Base-by-base conservation (phyloP, 225 moss, liverwort and hornwort species). In the Neckera pumila region DNA sequence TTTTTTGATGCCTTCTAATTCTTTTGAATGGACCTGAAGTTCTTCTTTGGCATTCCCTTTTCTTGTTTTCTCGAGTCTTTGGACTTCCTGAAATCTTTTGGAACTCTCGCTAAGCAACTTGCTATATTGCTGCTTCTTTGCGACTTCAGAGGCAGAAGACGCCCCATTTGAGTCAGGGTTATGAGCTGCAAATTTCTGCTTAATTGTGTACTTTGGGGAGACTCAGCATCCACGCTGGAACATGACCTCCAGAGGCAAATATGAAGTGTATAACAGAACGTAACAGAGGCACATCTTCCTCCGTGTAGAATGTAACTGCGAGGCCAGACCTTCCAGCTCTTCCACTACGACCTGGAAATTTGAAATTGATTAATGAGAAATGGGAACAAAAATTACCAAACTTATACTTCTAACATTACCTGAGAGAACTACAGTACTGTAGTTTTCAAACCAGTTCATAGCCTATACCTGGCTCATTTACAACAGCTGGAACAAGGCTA, bases 301-400 rank as follows among this genome's bases (percentile, higher is more conserved):
- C 97, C 3, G 96, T 94, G 53, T 96, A 96, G 45, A 99, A 91
- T 11, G 97, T 97, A 9, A 97, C 90, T 53, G 97, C 96, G 62
- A 95, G 90, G 73, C 98, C 98, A 36, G 88, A 90, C 84, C 96
- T 93, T 84, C 98, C 98, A 38, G 97, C 97, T 92, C 98, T 91
- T 88, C 98, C 98, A 69, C 94, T 95, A 34, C 97, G 94, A 59
- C 95, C 95, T 95, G 90, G n/a, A n/a, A 88, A 76, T 62, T 79
- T 53, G 15, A 90, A 82, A 76, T 73, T 40, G 54, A 33, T 65
- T 33, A 25, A 34, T 42, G 26, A 67, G 56, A 79, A 86, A 75
- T 58, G 17, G 56, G 27, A 62, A 73, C 13, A 33, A 84, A 54
- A 43, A 67, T 54, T 36, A 75, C 74, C 25, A 21, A 79, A 56